phyloP scores from a whole-genome alignment of 805 yeast genomes.

The Ogataea ganodermae region DNA sequence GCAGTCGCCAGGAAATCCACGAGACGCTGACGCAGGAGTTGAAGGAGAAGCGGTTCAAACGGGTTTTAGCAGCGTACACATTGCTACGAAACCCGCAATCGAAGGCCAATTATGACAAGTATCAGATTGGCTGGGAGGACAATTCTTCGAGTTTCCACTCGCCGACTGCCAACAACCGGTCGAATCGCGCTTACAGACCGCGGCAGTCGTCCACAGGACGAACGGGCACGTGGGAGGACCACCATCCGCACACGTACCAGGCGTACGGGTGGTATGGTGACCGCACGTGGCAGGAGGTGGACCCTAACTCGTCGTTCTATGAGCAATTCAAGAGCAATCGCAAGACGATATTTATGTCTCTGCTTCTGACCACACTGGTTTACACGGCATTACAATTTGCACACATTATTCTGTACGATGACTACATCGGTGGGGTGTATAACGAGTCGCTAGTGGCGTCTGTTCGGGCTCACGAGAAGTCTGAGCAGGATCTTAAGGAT shows the following conservation, averaged over 20 bases:
- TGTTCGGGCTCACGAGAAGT: conserved; percentile 39
- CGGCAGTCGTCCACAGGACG: conserved; percentile 6
- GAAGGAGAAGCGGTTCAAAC: conserved; percentile 52
- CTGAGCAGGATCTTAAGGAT: conserved; percentile 41
- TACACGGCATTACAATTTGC: conserved; percentile 34
- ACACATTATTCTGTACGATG: conserved; percentile 33
- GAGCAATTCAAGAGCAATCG: conserved; percentile 34
- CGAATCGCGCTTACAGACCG: neutral
- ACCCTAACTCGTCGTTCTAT: conserved; percentile 26
- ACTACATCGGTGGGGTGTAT: conserved; percentile 33
- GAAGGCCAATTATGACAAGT: conserved; percentile 48
- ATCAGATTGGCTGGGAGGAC: conserved; percentile 48
- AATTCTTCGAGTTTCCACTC: conserved; percentile 25
- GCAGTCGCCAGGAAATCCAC: conserved; percentile 3
- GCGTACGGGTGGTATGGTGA: conserved; percentile 33
- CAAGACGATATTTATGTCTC: conserved; percentile 28
- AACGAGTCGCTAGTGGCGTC: conserved; percentile 24
- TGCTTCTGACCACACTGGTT: conserved; percentile 29
- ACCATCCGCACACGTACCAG: conserved; percentile 21
- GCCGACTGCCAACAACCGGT: conserved; percentile 22
- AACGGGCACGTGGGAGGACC: conserved; percentile 36
- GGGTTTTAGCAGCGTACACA: conserved; percentile 59
- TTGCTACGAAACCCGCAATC: conserved; percentile 48
- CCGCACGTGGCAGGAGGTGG: conserved; percentile 28
- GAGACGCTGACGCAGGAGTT: conserved; percentile 21